Base-by-base conservation (phyloP, 2,329 filamentous ascomycete species). In the Alternaria consortialis region DNA sequence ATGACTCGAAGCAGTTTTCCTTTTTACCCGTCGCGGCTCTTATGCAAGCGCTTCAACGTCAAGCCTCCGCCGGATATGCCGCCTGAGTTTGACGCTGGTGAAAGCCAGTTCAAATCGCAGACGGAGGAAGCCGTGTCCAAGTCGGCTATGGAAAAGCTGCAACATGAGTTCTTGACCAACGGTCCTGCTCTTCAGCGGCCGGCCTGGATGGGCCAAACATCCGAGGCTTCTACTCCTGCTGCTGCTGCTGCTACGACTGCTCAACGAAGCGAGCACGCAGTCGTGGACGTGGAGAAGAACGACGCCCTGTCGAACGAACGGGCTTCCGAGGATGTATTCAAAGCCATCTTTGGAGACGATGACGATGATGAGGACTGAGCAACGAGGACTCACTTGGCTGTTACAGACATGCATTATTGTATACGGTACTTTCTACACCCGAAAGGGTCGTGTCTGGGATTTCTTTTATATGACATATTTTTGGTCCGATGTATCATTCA, bases 1-100 rank as follows among this genome's bases (percentile, higher is more conserved):
- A 86, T 98, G 87, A 99, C 95, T 3, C 85, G 95, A 63, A 88
- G 85, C 23, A 83, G 85, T 0, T 78, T 87, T 7, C 86, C 89
- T 5, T 98, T 97, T 78, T 90, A 89, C 69, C 95, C 95, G 1
- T 90, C 90, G 1, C 85, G 93, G 56, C 80, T 99, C 40, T 80
- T 98, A n/a, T 98, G 94, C 80, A 99, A 98, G 77, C 86, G 95
- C 8, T 97, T 99, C 80, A 93, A 93, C 69, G 90, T 98, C n/a
- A 88, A 85, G 62, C 87, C 91, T 8, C 93, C 94, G 5, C 68
- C 86, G 9, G 86, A 93, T 76, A 88, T 90, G 32, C 85, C 87
- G 69, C 80, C 83, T 0, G 80, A 77, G 15, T 75, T 77, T 56
- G 76, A 72, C 17, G 63, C 73, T 11, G 74, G 82, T 76, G 68